phyloP scores from a whole-genome alignment of 2,329 filamentous ascomycete genomes.

The Aspergillus fructus region DNA sequence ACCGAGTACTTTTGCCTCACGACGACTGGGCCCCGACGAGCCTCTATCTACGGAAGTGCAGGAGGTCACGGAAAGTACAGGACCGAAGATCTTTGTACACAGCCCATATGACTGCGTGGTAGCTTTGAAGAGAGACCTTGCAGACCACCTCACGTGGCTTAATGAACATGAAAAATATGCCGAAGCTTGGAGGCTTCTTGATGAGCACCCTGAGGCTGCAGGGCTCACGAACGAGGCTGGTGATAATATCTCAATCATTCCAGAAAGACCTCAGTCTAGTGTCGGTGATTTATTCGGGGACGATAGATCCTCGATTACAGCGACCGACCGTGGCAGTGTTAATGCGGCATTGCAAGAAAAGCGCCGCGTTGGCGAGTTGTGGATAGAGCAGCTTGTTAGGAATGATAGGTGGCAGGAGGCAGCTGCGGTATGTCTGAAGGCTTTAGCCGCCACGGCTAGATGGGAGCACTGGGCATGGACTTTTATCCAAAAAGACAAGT shows the following conservation, averaged over 20 bases:
- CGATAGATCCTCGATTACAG: slow-evolving; percentile 64
- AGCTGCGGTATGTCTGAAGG: slow-evolving; percentile 77
- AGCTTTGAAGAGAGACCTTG: slow-evolving; percentile 79
- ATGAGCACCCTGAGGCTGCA: slow-evolving; percentile 77
- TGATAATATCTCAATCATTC: slow-evolving; percentile 32
- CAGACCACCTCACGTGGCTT: slow-evolving; percentile 84
- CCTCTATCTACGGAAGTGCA: slow-evolving; percentile 43
- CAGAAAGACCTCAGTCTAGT: slow-evolving; percentile 41
- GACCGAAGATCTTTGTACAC: slow-evolving; percentile 86
- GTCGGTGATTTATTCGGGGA: slow-evolving; percentile 71
- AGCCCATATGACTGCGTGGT: slow-evolving; percentile 97
- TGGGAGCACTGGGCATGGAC: slow-evolving; percentile 98
- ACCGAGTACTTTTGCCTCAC: slow-evolving; percentile 54
- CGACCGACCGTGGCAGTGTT: slow-evolving; percentile 57
- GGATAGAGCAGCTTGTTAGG: slow-evolving; percentile 82
- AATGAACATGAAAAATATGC: slow-evolving; percentile 77
- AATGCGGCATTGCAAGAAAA: slow-evolving; percentile 82
- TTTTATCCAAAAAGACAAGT: slow-evolving; percentile 81
- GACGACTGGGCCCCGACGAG: slow-evolving; percentile 48
- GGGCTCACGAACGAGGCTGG: slow-evolving; percentile 39
- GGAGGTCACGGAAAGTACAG: slow-evolving; percentile 53
- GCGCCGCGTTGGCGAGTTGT: slow-evolving; percentile 83
- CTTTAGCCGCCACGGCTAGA: slow-evolving; percentile 72
- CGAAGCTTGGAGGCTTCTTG: slow-evolving; percentile 83
- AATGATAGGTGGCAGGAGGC: slow-evolving; percentile 73